A percentile compares a stretch with the other conserved stretches of the same genome.
Conservation (phyloP, 2,329 filamentous ascomycete genomes). For the Amauroascus verrucosus region DNA sequence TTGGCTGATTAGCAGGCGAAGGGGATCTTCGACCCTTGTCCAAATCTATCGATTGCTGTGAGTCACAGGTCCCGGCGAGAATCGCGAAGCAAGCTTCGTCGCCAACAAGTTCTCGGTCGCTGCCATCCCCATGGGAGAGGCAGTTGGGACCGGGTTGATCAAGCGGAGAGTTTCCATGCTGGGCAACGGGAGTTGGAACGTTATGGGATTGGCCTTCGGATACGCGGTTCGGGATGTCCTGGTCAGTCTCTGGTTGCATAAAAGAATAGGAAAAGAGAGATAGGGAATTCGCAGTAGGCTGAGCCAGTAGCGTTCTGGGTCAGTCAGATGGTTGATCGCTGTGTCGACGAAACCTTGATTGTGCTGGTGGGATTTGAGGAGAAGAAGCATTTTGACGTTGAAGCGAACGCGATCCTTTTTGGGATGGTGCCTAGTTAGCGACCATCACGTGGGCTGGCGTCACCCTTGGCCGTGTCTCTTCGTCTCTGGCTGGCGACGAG, state of each 20-base stretch:
- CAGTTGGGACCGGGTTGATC: conserved; percentile 36
- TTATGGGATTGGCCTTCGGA: conserved; percentile 30
- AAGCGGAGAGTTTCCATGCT: conserved; percentile 49
- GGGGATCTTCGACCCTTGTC: conserved; percentile 24
- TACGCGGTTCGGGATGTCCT: conserved; percentile 40
- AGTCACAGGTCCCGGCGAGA: conserved; percentile 7
- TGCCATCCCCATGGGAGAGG: conserved; percentile 34
- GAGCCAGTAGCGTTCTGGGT: conserved; percentile 44
- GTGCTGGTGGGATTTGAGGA: not conserved
- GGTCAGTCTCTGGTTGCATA: conserved; percentile 55
- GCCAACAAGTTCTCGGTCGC: conserved; percentile 24
- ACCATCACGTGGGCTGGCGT: conserved; percentile 5
- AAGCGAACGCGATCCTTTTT: not conserved
- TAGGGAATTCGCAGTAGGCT: conserved; percentile 37
- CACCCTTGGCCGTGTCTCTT: not conserved
- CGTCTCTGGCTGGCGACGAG: not conserved
- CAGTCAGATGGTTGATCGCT: conserved; percentile 33
- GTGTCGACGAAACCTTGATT: not conserved
- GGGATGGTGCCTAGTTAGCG: too few relatives aligned
- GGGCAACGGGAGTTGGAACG: conserved; percentile 33
- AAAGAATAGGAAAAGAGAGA: conserved; percentile 38
- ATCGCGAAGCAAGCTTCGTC: conserved; percentile 15
- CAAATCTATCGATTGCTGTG: conserved; percentile 11
- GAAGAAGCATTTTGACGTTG: too few relatives aligned
- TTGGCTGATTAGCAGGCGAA: conserved; percentile 43